Evolutionary conservation across 2,329 filamentous ascomycete species (phyloP), one percentile per base, ranked within the genome.

Genomic region (Exophiala sp.): DNA sequence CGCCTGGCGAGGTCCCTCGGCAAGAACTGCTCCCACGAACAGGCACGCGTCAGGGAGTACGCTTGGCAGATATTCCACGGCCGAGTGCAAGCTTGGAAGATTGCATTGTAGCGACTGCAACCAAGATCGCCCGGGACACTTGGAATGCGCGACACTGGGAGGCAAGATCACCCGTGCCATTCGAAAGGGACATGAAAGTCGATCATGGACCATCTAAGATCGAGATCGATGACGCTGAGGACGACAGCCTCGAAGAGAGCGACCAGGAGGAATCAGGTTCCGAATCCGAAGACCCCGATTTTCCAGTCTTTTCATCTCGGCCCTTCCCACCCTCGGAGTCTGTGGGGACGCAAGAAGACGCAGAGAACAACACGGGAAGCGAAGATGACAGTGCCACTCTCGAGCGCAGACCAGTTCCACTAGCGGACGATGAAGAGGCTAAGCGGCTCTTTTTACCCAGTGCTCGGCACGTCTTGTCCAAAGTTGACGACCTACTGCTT

Each of bases 381-480:
- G 59, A 66, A 18, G 35, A 49, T 24, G 38, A 42, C 16, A 14
- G 39, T 3, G 51, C 55, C 21, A 52, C 54, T 1, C 36, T 34
- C 3, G 39, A 62, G 9, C 58, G 66, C 35, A 64, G 60, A 5
- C 82, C 87, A 0, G 75, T 78, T 2, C 70, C 89, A 4, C 79
- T 87, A 6, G 79, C 83, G 1, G 86, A 95, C 62, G 90, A 95
- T 61, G 84, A 87, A 1, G 67, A 76, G 44, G 88, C 89, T 0
- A 75, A 79, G 54, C 67, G 71, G 1, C 74, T 95, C 4, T 73
- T 96, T 12, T 78, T 79, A 0, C 89, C 90, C 0, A 78, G 82
- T 0, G 78, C 88, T 9, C 78, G 85, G n/a, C 85, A 89, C 60
- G 79, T 91, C 12, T 75, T 96, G 7, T 71, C 77, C 1, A 81